Percentiles rank a stretch among this genome's conserved stretches.
Evolutionary conservation across 106 monocot species (phyloP).

Genomic region (Dendrobium officinale): DNA sequence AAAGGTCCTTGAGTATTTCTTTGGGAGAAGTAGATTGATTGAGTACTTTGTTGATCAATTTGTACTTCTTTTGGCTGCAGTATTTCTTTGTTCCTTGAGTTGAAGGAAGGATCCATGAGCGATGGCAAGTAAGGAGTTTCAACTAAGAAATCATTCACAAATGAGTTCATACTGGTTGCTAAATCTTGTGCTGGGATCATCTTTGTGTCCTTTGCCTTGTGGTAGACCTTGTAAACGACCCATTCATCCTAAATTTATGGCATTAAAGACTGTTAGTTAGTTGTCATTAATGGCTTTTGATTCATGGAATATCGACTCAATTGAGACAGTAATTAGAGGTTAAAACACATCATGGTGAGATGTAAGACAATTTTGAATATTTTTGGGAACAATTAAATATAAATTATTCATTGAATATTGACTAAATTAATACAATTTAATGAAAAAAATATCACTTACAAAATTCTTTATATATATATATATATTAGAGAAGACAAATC

Average conservation of each 20-base stretch:
- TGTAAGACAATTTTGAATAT: too few species aligned
- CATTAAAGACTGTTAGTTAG: background rate
- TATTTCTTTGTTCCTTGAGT: background rate
- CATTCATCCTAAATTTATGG: background rate
- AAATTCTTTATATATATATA: too few species aligned
- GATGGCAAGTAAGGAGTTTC: background rate
- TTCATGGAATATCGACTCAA: too few species aligned
- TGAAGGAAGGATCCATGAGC: background rate
- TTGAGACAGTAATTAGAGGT: too few species aligned
- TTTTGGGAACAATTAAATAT: too few species aligned
- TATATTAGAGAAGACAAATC: too few species aligned
- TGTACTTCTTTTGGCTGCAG: background rate
- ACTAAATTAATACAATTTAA: too few species aligned
- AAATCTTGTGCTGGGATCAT: background rate
- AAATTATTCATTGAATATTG: too few species aligned
- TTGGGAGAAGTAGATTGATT: too few species aligned
- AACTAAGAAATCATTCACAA: background rate
- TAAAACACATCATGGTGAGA: too few species aligned
- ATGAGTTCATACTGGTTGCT: background rate
- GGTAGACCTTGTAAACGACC: conserved; percentile 1
- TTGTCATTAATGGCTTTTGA: background rate
- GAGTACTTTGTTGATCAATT: background rate
- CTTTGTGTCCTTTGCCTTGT: background rate
- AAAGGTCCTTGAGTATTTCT: too few species aligned
- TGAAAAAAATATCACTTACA: too few species aligned